These are phyloP conservation scores for Lecanosticta acicola DNA, from an alignment of 2,329 filamentous ascomycete species.

Conservation along the genomic window DNA sequence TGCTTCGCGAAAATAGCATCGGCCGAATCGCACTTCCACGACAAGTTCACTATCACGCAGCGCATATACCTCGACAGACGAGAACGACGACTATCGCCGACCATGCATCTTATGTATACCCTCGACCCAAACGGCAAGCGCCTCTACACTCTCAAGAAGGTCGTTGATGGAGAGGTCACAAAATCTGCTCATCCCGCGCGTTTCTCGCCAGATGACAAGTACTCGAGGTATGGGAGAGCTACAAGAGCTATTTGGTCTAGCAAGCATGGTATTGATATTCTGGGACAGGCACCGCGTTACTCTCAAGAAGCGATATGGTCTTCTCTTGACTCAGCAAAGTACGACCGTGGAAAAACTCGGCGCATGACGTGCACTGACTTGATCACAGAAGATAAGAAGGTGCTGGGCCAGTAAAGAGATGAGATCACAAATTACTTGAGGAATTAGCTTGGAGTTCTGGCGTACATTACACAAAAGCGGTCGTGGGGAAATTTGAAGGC, in stretches of 20 bases:
- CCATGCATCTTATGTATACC: constrained; percentile 79
- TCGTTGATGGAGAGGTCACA: constrained; percentile 73
- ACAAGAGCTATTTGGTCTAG: neutral
- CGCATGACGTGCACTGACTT: constrained; percentile 4
- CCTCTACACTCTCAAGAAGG: constrained; percentile 92
- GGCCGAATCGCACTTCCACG: too few species aligned
- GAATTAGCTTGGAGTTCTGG: neutral
- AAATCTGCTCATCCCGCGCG: constrained; percentile 94
- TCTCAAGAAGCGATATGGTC: constrained; percentile 85
- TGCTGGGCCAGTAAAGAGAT: constrained; percentile 37
- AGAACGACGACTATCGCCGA: constrained; percentile 26
- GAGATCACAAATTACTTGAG: neutral
- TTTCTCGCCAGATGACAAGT: constrained; percentile 98
- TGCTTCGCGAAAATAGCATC: neutral
- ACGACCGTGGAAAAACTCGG: constrained; percentile 3
- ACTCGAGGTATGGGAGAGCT: constrained; percentile 57
- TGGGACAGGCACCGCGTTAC: constrained; percentile 74
- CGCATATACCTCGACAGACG: neutral
- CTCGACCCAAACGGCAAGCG: constrained; percentile 77
- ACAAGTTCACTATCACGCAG: neutral
- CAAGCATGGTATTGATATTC: neutral
- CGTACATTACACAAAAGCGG: neutral
- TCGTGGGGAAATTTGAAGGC: neutral
- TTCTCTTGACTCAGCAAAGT: constrained; percentile 72
- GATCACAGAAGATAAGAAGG: constrained; percentile 38